Evolutionary conservation across 352 stramenopile genomes (phyloP), one percentile per base, ranked within the genome.

Genomic region (Globisporangium echinulatum): DNA sequence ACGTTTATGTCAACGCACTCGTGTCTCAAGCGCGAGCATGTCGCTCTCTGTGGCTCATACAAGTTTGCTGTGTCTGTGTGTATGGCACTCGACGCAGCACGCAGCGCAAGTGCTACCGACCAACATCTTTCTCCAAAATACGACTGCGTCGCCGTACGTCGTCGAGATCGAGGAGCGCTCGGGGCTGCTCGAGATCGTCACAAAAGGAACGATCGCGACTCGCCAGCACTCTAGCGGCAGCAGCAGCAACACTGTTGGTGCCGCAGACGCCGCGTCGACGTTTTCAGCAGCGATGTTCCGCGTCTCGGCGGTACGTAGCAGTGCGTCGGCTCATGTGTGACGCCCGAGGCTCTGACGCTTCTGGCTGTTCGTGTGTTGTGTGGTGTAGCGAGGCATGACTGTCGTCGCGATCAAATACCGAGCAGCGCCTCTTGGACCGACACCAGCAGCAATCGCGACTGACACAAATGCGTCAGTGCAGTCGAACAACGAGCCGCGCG

Each of bases 91-190:
- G 42, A 19, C 50, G 25, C 13, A 82, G 73, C 70, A 77, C 36
- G 52, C 63, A 14, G 53, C 62, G 3, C 68, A 82, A 52, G 63
- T 77, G 38, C 66, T 82, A 17, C 77, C 85, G 0, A 82, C 75
- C 7, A 94, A 92, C 55, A 73, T 94, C 15, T 92, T 90, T 42
- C 58, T 94, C 5, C 79, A 91, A 53, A 94, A 94, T 64, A 84
- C 69, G 38, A 86, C 82, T 2, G 17, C 69, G 10, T 80, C 63
- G 7, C 69, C 77, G 10, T 85, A 85, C 63, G 61, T 77, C 7
- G 73, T 90, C 3, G 64, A 89, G 56, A 81, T 94, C 25, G 62
- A 83, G 13, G 80, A 89, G 47, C 66, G 59, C 4, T 81, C 69
- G 0, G 72, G 78, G 2, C 66, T 81, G 52, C 52, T 92, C 9